Evolutionary conservation across 2,329 filamentous ascomycete species (phyloP).

Genomic region (Fusarium sp.): DNA sequence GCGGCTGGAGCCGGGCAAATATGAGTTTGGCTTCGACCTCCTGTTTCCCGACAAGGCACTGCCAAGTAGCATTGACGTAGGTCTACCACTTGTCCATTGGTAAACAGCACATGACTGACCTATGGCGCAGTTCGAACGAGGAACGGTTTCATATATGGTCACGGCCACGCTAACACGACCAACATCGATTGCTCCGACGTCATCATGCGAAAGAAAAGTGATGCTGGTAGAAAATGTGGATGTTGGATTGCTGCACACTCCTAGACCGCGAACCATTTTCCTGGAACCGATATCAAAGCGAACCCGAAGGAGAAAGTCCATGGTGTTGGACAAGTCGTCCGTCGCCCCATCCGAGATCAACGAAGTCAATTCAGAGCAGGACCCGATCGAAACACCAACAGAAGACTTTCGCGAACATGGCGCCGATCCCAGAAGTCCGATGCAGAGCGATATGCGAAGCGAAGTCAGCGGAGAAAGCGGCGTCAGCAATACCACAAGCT

Average conservation of each 20-base stretch:
- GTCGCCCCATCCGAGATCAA: conserved; percentile 60
- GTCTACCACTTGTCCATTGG: conserved; percentile 53
- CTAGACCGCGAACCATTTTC: conserved; percentile 86
- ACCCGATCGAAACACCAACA: conserved; percentile 58
- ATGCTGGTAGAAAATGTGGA: conserved; percentile 87
- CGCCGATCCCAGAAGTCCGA: conserved; percentile 59
- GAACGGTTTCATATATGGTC: conserved; percentile 91
- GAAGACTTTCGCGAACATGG: conserved; percentile 58
- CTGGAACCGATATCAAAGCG: conserved; percentile 87
- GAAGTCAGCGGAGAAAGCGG: conserved; percentile 80
- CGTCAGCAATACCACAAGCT: conserved; percentile 75
- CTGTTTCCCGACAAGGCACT: conserved; percentile 78
- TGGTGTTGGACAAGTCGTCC: conserved; percentile 61
- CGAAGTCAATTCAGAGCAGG: conserved; percentile 55
- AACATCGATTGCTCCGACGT: conserved; percentile 85
- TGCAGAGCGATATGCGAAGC: conserved; percentile 72
- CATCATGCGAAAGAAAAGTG: conserved; percentile 85
- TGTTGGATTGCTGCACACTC: conserved; percentile 80
- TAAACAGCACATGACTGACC: conserved; percentile 24
- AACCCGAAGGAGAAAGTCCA: conserved; percentile 73
- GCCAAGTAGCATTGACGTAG: conserved; percentile 95
- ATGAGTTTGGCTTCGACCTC: conserved; percentile 84
- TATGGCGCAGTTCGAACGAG: conserved; percentile 85
- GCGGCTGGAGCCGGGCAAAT: conserved; percentile 79
- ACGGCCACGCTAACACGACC: conserved; percentile 92